phyloP scores from a whole-genome alignment of 768 basidiomycete genomes.

The Russula compacta region DNA sequence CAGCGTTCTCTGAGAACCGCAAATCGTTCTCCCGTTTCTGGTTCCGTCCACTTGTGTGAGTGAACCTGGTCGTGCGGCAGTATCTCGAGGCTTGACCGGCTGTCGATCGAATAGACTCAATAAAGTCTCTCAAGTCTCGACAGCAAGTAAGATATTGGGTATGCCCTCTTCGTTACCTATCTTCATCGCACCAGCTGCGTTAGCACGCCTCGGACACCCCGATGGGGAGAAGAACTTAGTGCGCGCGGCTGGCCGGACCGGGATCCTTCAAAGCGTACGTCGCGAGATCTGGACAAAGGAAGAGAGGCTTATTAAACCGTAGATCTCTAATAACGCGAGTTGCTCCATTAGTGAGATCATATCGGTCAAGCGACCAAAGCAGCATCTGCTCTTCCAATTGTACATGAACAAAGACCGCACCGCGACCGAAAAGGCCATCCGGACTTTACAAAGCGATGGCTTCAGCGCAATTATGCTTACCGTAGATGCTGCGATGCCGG shows the following conservation, averaged over 20 bases:
- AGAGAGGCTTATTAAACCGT: neutral
- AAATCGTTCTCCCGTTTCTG: conserved; percentile 41
- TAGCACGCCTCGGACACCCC: conserved; percentile 37
- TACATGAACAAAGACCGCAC: conserved; percentile 39
- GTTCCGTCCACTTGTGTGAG: conserved; percentile 74
- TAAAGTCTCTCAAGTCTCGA: conserved; percentile 23
- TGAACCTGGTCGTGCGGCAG: neutral
- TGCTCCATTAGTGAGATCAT: conserved; percentile 28
- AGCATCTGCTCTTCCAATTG: conserved; percentile 30
- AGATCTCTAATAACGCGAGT: conserved; percentile 30
- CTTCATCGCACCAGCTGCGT: conserved; percentile 36
- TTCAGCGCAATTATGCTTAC: conserved; percentile 42
- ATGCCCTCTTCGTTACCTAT: conserved; percentile 28
- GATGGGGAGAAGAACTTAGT: conserved; percentile 41
- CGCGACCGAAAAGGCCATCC: conserved; percentile 32
- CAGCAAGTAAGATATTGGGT: conserved; percentile 22
- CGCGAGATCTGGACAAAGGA: neutral
- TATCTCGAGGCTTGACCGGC: neutral
- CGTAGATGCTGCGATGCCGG: conserved; percentile 37
- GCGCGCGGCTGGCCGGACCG: conserved; percentile 34
- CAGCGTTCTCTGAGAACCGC: conserved; percentile 22
- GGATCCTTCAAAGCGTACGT: conserved; percentile 40
- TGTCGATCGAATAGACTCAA: conserved; percentile 20
- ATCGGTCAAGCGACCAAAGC: conserved; percentile 23
- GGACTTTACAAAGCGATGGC: conserved; percentile 30